Conservation (phyloP, 768 basidiomycete species). For the Mycena vulgaris region DNA sequence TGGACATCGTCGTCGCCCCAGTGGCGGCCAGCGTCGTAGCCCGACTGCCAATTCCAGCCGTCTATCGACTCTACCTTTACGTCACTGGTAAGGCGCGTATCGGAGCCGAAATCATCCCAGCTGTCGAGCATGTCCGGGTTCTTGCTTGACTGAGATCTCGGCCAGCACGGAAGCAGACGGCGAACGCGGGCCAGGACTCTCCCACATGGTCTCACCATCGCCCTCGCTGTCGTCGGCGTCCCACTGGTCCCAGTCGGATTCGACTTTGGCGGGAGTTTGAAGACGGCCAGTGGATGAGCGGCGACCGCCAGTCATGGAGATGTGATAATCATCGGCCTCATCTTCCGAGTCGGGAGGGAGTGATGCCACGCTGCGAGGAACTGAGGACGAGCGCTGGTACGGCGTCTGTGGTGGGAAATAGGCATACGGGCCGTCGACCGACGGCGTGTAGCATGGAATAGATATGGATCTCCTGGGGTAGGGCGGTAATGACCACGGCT, state of each 20-base stretch:
- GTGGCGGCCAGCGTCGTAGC: conserved; percentile 43
- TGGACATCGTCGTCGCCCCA: conserved; percentile 52
- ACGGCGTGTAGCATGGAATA: conserved; percentile 70
- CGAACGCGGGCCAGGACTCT: conserved; percentile 75
- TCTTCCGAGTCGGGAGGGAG: conserved; percentile 83
- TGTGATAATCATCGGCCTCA: conserved; percentile 67
- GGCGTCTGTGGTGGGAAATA: conserved; percentile 46
- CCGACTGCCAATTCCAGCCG: conserved; percentile 61
- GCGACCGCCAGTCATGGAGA: conserved; percentile 59
- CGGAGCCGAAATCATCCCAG: conserved; percentile 75
- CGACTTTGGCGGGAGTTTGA: conserved; percentile 43
- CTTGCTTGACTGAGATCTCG: conserved; percentile 68
- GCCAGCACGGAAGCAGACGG: conserved; percentile 67
- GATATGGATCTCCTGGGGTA: conserved; percentile 73
- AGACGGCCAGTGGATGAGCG: conserved; percentile 48
- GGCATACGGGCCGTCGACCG: conserved; percentile 53
- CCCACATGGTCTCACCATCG: conserved; percentile 74
- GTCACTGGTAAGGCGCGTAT: conserved; percentile 15
- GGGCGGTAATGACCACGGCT: conserved; percentile 67
- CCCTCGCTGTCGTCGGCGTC: conserved; percentile 65
- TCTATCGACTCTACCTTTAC: conserved; percentile 64
- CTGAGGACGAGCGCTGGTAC: conserved; percentile 72
- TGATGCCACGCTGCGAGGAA: conserved; percentile 70
- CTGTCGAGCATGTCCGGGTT: conserved; percentile 77
- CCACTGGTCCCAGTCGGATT: conserved; percentile 54